Evolutionary conservation across 2,329 filamentous ascomycete genomes (phyloP), one percentile per base, ranked within the genome.

Genomic region (Chaetomium strumarium): DNA sequence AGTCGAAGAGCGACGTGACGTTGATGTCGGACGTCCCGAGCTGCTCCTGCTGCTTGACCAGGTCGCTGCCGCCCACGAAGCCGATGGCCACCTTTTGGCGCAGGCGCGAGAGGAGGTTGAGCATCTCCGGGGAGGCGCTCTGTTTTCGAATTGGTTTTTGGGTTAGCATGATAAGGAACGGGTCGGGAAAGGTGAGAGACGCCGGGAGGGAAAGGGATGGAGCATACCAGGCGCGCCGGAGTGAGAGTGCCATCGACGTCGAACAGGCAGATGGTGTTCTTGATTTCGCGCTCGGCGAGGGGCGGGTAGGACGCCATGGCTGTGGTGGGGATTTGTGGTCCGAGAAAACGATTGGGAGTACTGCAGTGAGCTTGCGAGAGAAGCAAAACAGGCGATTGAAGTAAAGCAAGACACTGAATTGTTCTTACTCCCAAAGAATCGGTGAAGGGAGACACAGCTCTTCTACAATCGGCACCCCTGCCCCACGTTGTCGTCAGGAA

Each of bases 201-300:
- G 31, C n/a, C 12, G 41, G 14, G 41, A 43, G 33, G 24, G 36
- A 37, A 31, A n/a, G 30, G 13, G 29, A 8, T 9, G n/a, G n/a
- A 36, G 70, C 77, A 56, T 76, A 95, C 88, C 63, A 79, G 78
- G 60, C 93, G 84, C 42, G 93, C 85, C 39, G 84, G 86, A 14
- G 90, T 93, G 62, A 99, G 81, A 30, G 93, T 96, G 66, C 83
- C 88, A 69, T 99, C 93, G 55, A 99, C 93, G 72, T 99, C 93
- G 72, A 99, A 99, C 59, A 99, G 85, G 66, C 83, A 85, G 71
- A 99, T 88, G 60, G 92, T 97, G 78, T 93, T 90, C 75, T 91
- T 89, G 71, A 96, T 75, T 40, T 89, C 88, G 62, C 93, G 89
- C 64, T 92, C 78, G 68, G 85, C 80, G 60, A 97, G 82, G 58